Evolutionary conservation across 208 protist genomes (phyloP).

Genomic region (Trypanosoma congolense): DNA sequence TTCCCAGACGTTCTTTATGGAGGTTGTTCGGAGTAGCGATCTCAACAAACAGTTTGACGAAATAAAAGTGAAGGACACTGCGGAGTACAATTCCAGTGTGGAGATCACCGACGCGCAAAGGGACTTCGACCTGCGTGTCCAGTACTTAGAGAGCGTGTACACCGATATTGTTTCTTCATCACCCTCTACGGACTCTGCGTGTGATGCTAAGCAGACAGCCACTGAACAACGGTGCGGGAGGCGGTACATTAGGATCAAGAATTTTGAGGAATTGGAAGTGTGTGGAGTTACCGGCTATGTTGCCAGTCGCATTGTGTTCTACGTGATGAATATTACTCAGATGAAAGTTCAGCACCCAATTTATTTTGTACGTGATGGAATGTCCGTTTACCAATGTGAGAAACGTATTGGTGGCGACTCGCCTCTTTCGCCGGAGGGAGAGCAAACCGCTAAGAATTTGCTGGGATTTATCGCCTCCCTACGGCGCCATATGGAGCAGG

Average conservation of each 20-base stretch:
- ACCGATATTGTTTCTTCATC: constrained; percentile 30
- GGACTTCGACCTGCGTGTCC: constrained; percentile 60
- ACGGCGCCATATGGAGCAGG: constrained; percentile 33
- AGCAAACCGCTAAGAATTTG: constrained; percentile 54
- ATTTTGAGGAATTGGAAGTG: constrained; percentile 52
- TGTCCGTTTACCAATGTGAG: constrained; percentile 80
- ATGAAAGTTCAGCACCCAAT: constrained; percentile 84
- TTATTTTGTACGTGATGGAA: constrained; percentile 86
- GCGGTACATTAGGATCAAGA: constrained; percentile 56
- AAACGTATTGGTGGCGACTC: constrained; percentile 86
- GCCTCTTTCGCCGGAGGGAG: constrained; percentile 63
- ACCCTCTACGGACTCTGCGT: background rate
- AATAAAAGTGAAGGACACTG: constrained; percentile 56
- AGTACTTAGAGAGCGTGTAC: constrained; percentile 50
- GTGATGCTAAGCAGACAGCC: background rate
- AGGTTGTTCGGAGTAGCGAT: constrained; percentile 57
- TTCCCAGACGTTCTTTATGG: constrained; percentile 70
- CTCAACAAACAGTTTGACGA: constrained; percentile 50
- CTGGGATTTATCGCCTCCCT: constrained; percentile 77
- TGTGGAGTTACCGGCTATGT: constrained; percentile 73
- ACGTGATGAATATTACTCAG: constrained; percentile 84
- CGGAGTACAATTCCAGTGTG: constrained; percentile 57
- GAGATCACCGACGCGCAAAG: constrained; percentile 19
- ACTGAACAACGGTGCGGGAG: background rate
- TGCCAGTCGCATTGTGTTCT: constrained; percentile 72